phyloP scores from a whole-genome alignment of 805 yeast species.

The Grigorovia transvaalensis region DNA sequence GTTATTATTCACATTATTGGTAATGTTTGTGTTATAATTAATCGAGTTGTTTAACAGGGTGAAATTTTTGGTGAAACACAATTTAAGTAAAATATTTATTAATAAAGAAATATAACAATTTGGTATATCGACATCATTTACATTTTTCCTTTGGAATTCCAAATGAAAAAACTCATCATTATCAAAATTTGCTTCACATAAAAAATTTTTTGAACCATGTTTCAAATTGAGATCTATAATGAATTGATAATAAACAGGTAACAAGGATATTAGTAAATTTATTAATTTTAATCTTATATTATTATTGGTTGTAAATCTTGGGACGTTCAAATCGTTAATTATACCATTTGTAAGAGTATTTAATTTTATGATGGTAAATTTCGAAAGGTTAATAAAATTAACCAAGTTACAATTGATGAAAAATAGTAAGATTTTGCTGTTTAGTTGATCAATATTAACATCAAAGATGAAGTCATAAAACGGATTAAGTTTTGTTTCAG shows the following conservation, averaged over 20 bases:
- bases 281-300: conserved; percentile 30
- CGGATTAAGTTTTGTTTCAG: neutral
- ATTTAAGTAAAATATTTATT: conserved; percentile 16
- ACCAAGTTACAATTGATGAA: neutral
- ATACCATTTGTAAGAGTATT: neutral
- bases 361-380: conserved; percentile 19
- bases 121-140: neutral
- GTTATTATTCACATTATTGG: conserved; percentile 20
- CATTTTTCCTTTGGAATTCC: neutral
- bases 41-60: conserved; percentile 12
- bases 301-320: neutral
- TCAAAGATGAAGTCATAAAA: neutral
- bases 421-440: neutral
- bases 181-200: neutral
- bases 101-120: conserved; percentile 10
- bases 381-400: conserved; percentile 30
- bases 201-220: neutral
- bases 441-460: neutral
- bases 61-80: conserved; percentile 23
- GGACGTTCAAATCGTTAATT: neutral
- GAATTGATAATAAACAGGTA: conserved; percentile 59
- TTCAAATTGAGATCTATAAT: neutral
- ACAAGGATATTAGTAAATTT: conserved; percentile 49
- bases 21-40: neutral
- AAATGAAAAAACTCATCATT: neutral